Evolutionary conservation across 768 basidiomycete genomes (phyloP).

Genomic region (Russula dissimulans): DNA sequence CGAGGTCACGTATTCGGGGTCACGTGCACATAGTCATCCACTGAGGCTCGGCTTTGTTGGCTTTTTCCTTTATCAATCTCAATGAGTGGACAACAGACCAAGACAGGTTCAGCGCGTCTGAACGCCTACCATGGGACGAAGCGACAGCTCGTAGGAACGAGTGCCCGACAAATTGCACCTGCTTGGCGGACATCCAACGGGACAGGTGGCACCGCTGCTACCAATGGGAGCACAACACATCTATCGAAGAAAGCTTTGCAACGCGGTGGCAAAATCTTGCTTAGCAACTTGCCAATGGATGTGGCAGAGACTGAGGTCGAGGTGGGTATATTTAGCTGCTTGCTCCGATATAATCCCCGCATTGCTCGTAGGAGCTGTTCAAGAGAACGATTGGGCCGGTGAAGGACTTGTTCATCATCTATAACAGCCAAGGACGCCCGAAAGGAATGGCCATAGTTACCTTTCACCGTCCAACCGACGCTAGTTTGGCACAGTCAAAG

Average conservation of each 20-base stretch:
- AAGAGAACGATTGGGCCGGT: conserved; percentile 68
- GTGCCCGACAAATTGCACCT: conserved; percentile 14
- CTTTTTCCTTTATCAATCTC: not conserved
- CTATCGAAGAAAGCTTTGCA: conserved; percentile 8
- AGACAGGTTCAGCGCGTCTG: conserved; percentile 10
- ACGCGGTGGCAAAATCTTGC: conserved; percentile 17
- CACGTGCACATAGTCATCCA: not conserved
- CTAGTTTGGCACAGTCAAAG: conserved; percentile 50
- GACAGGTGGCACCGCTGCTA: not conserved
- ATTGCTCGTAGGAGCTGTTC: conserved; percentile 51
- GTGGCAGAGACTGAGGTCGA: conserved; percentile 17
- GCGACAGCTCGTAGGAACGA: conserved; percentile 15
- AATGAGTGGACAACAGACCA: conserved; percentile 14
- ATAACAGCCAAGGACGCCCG: conserved; percentile 65
- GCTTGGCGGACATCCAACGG: conserved; percentile 13
- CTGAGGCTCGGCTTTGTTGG: no score
- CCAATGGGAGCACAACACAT: conserved; percentile 3
- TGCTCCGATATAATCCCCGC: not conserved
- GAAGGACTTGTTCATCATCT: conserved; percentile 59
- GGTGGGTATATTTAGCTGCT: not conserved
- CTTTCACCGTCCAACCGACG: conserved; percentile 58
- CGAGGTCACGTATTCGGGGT: not conserved
- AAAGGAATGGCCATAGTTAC: conserved; percentile 74
- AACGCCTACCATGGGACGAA: conserved; percentile 18
- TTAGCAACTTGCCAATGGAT: conserved; percentile 19